Evolutionary conservation across 2,329 filamentous ascomycete species (phyloP), one percentile per base, ranked within the genome.

Genomic region (Tolypocladium tundrense): DNA sequence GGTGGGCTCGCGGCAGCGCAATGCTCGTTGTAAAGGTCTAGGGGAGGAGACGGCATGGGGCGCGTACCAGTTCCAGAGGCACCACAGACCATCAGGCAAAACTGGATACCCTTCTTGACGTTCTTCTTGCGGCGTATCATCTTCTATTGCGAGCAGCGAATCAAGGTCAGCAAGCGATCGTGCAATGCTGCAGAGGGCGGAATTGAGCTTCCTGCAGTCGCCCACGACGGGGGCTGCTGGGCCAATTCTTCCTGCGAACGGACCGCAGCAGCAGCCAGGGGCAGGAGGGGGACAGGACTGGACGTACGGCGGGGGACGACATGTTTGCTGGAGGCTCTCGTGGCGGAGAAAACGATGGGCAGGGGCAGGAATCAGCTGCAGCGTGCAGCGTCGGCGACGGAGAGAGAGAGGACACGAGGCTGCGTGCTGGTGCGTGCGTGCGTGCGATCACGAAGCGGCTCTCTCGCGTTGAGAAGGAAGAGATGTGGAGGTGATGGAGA

Each of bases 51-150:
- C 24, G 60, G 55, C 54, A 54, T 63, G 43, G 58, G 59, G 60
- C 60, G 59, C 83, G 71, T 86, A 96, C 91, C 94, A 77, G 94
- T 97, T 77, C 94, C 94, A 68, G 93, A 97, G 73, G 94, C 94
- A 81, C 94, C 94, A 75, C 94, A 97, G 71, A 99, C 94, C 94
- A 99, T 99, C 85, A 99, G 79, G 77, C 92, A 97, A 82, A 99
- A 99, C 83, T 99, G 94, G 73, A 99, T 97, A 73, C 94, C 94
- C 86, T 97, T 97, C 89, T 97, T 97, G 80, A 99, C 93, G 85
- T 99, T 97, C 90, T 99, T 99, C 93, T 99, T 99, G 79, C 91
- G 88, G 79, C 94, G 92, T 75, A 97, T 92, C 89, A 96, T 94
- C 78, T 95, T 90, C 86, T 91, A 43, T 42, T 40, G 31, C 48